Conservation (phyloP, 352 stramenopile species). For the Phytophthora pluvialis region DNA sequence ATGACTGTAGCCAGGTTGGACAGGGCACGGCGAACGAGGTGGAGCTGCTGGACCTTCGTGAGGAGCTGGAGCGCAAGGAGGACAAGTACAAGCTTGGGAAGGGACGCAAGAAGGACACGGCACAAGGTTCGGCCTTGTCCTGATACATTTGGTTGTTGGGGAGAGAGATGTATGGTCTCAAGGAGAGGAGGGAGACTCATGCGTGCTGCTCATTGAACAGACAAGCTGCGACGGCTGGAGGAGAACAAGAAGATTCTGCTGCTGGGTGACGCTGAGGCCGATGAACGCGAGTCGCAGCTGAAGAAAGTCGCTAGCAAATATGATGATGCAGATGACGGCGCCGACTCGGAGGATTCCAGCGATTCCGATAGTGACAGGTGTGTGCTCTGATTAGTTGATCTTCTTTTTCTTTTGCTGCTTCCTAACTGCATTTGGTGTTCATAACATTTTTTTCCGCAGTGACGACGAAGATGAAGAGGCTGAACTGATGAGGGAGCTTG, state of each 20-base stretch:
- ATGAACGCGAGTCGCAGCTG: constrained; percentile 84
- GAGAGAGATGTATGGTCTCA: too few relatives aligned
- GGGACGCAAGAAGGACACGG: constrained; percentile 75
- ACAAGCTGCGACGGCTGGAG: constrained; percentile 75
- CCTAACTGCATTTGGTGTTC: too few relatives aligned
- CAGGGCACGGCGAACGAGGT: constrained; percentile 84
- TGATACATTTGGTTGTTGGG: too few relatives aligned
- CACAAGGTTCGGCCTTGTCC: constrained; percentile 53
- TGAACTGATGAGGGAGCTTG: constrained; percentile 96
- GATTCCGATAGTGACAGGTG: constrained; percentile 83
- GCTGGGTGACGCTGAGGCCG: constrained; percentile 71
- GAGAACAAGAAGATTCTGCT: constrained; percentile 87
- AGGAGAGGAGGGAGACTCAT: not conserved
- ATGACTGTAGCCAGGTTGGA: constrained; percentile 66
- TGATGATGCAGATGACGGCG: constrained; percentile 90
- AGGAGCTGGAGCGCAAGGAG: constrained; percentile 80
- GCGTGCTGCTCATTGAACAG: constrained; percentile 23
- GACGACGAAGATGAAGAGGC: constrained; percentile 97
- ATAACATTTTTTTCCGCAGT: constrained; percentile 24
- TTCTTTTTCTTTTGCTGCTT: not conserved
- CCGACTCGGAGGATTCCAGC: constrained; percentile 63
- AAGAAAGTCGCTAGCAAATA: constrained; percentile 91
- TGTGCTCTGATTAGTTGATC: not conserved
- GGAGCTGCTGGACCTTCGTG: constrained; percentile 71
- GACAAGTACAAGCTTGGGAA: constrained; percentile 79